Evolutionary conservation across 306 rosid genomes (phyloP).

Genomic region (Chamaecrista fasciculata): DNA sequence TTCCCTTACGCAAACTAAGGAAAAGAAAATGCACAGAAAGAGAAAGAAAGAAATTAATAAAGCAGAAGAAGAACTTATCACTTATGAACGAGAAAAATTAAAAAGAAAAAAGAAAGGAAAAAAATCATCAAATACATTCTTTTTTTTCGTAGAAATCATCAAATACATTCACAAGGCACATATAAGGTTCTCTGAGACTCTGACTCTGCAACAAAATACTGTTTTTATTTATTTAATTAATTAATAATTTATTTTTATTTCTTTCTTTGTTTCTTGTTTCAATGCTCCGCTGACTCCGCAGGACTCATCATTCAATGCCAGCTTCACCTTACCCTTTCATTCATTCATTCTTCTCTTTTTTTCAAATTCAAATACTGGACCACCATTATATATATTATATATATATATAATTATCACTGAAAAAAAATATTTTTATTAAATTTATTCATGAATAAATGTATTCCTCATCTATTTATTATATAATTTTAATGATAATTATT

Average conservation of each 20-base stretch:
- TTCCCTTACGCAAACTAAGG: constrained; percentile 37
- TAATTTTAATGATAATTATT: too few relatives aligned
- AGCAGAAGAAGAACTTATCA: neutral
- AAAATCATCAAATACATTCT: too few relatives aligned
- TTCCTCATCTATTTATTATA: too few relatives aligned
- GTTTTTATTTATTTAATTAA: constrained; percentile 17
- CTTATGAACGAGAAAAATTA: too few relatives aligned
- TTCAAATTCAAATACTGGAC: constrained; percentile 44
- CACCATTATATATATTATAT: constrained; percentile 2
- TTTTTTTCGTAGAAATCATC: too few relatives aligned
- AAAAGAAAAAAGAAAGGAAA: neutral
- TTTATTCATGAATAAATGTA: too few relatives aligned
- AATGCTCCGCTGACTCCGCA: constrained; percentile 50
- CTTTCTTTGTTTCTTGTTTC: constrained; percentile 34
- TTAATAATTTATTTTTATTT: neutral
- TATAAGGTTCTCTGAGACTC: neutral
- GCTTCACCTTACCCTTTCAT: constrained; percentile 16
- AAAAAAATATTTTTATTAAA: too few relatives aligned
- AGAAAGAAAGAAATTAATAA: neutral
- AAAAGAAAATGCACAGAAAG: neutral
- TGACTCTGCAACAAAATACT: neutral
- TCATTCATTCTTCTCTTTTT: constrained; percentile 33
- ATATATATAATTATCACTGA: too few relatives aligned
- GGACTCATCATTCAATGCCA: constrained; percentile 57
- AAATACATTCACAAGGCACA: constrained; percentile 18